A percentile compares a stretch with the other conserved stretches of the same genome.
Evolutionary conservation across 225 moss, liverwort and hornwort genomes (phyloP).

Genomic region (Antitrichia curtipendula): DNA sequence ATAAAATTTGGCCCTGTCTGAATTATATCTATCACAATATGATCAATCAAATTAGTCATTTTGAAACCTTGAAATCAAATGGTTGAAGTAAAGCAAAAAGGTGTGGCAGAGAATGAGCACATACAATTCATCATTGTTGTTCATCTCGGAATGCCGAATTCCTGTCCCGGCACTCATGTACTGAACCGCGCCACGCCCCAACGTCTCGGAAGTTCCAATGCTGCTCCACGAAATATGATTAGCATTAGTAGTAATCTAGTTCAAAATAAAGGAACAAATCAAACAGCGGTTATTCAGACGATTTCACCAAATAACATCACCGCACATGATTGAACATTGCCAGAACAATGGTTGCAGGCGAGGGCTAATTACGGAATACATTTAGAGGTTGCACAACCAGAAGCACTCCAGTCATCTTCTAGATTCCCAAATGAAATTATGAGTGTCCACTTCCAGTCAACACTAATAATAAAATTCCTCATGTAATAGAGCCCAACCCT

Average conservation of each 20-base stretch:
- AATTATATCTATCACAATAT: not conserved
- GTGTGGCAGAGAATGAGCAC: not conserved
- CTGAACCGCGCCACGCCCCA: slow-evolving; percentile 74
- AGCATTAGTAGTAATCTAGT: not conserved
- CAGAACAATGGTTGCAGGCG: not conserved
- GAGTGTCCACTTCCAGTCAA: not conserved
- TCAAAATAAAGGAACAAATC: not conserved
- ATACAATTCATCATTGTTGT: slow-evolving; percentile 50
- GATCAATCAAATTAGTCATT: not conserved
- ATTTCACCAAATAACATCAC: not conserved
- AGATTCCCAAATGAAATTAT: not conserved
- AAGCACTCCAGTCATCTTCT: not conserved
- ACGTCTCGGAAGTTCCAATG: slow-evolving; percentile 75
- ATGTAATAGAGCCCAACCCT: not conserved
- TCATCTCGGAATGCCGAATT: slow-evolving; percentile 88
- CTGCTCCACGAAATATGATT: slow-evolving; percentile 5
- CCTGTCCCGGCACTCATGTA: slow-evolving; percentile 92
- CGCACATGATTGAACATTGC: not conserved
- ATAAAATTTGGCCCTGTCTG: not conserved
- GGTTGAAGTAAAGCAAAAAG: not conserved
- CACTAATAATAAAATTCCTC: not conserved
- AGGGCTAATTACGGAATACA: not conserved
- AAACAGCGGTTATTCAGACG: not conserved
- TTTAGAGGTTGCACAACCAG: not conserved
- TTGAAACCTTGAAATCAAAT: not conserved